Evolutionary conservation across 1,284 basidiomycete genomes (phyloP).

Genomic region (Agaricales sp.): DNA sequence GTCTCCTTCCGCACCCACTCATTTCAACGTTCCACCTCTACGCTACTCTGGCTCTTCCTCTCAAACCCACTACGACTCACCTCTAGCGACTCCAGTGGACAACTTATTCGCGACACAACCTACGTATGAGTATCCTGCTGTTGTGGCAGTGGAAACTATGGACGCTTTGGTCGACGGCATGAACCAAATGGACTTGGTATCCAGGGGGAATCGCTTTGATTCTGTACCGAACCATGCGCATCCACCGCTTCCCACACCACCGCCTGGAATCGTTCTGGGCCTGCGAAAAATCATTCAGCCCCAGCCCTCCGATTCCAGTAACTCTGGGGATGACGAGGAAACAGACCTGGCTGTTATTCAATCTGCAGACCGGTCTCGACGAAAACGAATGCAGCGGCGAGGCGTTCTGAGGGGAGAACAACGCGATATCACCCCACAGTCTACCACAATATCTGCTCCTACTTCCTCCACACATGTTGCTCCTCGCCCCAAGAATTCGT

Average conservation of each 20-base stretch:
- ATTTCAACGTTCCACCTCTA: constrained; percentile 30
- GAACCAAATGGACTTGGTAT: constrained; percentile 57
- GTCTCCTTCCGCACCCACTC: constrained; percentile 22
- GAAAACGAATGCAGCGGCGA: constrained; percentile 7
- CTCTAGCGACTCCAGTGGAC: constrained; percentile 60
- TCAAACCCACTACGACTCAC: constrained; percentile 41
- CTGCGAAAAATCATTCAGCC: constrained; percentile 37
- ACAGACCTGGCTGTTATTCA: neutral
- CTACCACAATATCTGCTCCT: neutral
- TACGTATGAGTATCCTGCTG: constrained; percentile 66
- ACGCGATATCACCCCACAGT: neutral
- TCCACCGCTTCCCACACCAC: constrained; percentile 70
- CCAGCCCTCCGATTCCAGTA: constrained; percentile 24
- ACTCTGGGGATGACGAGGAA: constrained; percentile 40
- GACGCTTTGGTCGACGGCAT: constrained; percentile 80
- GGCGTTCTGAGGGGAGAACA: neutral
- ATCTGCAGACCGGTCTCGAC: constrained; percentile 8
- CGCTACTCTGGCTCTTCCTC: constrained; percentile 57
- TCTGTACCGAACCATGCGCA: constrained; percentile 62
- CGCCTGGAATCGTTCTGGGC: constrained; percentile 68
- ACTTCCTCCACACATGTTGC: neutral
- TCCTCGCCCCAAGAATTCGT: neutral
- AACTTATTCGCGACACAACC: constrained; percentile 33
- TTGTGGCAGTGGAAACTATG: constrained; percentile 72
- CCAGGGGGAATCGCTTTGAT: constrained; percentile 19